Evolutionary conservation across 2,329 filamentous ascomycete genomes (phyloP), one percentile per base, ranked within the genome.

Genomic region (Colletotrichum eleusines): DNA sequence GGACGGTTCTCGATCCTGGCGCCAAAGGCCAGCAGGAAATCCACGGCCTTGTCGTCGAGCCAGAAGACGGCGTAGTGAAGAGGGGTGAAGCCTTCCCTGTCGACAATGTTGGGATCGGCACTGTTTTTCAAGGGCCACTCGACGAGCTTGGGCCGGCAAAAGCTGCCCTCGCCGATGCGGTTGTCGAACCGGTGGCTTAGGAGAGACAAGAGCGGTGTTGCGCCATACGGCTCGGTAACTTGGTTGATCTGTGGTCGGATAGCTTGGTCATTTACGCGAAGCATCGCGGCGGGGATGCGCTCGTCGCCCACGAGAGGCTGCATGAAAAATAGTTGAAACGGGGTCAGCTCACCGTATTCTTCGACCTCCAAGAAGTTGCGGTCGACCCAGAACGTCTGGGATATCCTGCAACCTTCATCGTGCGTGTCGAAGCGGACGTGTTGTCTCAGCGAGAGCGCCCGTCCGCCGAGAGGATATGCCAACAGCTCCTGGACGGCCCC

Each of bases 31-130:
- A 69, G 20, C n/a, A 69, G 66, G 5, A 69, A n/a, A 3, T 28
- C 14, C 23, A 66, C 33, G 2, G 66, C 66, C 16, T 7, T 3
- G 3, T n/a, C 7, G n/a, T 69, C 66, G 53, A 69, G 62, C 66
- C 66, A 69, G 31, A 69, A 69, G 18, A 51, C 62, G 16, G 62
- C 62, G 48, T 66, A 61, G 40, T 69, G 66, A 12, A 69, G 66
- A 20, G 66, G 55, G 5, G 38, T 46, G 44, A 69, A 66, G 20
- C 66, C 66, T 59, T 69, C 54, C 11, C 8, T 31, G 62, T 66
- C 66, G 20, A 26, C 18, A 2, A 60, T 48, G 42, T 70, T 44
- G n/a, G 67, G 67, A n/a, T 70, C 50, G 6, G 67, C 63, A 1
- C 67, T 63, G 40, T 70, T 42, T 8, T 44, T 8, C 18, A 70